A percentile compares a stretch with the other conserved stretches of the same genome.
These are phyloP conservation scores for Aspergillus sp. DNA, from an alignment of 2,329 filamentous ascomycete species.

Conservation along the genomic window DNA sequence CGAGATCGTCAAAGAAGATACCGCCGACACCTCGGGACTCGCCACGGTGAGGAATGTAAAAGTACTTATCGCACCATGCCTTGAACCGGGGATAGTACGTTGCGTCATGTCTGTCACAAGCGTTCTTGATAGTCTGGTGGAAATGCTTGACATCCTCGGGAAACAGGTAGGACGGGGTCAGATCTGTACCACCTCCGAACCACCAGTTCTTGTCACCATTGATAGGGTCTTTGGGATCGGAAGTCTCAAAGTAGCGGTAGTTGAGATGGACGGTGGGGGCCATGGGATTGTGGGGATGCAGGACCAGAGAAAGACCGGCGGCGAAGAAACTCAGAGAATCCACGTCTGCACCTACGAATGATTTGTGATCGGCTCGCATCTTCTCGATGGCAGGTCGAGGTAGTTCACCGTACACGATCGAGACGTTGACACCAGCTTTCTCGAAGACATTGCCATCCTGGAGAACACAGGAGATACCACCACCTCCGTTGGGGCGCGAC, in stretches of 20 bases:
- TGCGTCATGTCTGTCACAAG: slow-evolving; percentile 89
- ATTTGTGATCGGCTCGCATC: slow-evolving; percentile 95
- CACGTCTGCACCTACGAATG: slow-evolving; percentile 68
- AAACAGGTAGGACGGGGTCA: slow-evolving; percentile 91
- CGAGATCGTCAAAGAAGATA: slow-evolving; percentile 98
- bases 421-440: slow-evolving; percentile 93
- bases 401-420: slow-evolving; percentile 87
- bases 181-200: slow-evolving; percentile 93
- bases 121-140: slow-evolving; percentile 86
- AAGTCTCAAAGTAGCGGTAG: slow-evolving; percentile 98
- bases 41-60: slow-evolving; percentile 83
- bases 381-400: slow-evolving; percentile 82
- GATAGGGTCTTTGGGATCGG: slow-evolving; percentile 71
- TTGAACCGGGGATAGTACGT: slow-evolving; percentile 93
- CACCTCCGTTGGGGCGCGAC: slow-evolving; percentile 81
- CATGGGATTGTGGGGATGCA: slow-evolving; percentile 94
- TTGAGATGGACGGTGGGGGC: slow-evolving; percentile 96
- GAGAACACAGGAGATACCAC: slow-evolving; percentile 88
- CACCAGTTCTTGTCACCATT: slow-evolving; percentile 73
- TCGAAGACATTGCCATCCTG: slow-evolving; percentile 97
- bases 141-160: slow-evolving; percentile 97
- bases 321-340: slow-evolving; percentile 93
- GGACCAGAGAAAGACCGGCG: slow-evolving; percentile 83
- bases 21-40: slow-evolving; percentile 87
- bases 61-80: slow-evolving; percentile 97